Percentiles rank a stretch among this genome's conserved stretches.
phyloP scores from a whole-genome alignment of 441 rosid species.

The Croton laevigatus region DNA sequence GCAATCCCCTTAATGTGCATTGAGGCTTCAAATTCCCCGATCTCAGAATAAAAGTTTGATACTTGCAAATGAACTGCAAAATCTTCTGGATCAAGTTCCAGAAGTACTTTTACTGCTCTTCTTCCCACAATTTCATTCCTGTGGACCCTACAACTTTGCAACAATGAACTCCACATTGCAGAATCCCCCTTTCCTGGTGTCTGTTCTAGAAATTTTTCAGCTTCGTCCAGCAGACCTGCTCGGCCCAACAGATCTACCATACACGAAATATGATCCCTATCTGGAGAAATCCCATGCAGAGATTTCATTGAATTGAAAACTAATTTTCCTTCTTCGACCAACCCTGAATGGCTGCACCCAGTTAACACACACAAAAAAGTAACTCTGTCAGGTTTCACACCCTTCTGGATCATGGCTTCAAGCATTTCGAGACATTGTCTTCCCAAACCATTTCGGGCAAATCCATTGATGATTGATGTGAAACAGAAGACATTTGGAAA shows the following conservation, averaged over 20 bases:
- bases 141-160: slow-evolving; percentile 63
- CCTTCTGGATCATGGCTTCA: slow-evolving; percentile 48
- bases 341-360: slow-evolving; percentile 73
- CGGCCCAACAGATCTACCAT: slow-evolving; percentile 75
- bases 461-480: slow-evolving; percentile 57
- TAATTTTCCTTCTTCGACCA: slow-evolving; percentile 62
- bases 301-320: slow-evolving; percentile 52
- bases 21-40: slow-evolving; percentile 57
- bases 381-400: slow-evolving; percentile 63
- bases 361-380: slow-evolving; percentile 56
- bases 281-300: slow-evolving; percentile 44
- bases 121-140: slow-evolving; percentile 55
- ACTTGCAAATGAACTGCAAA: slow-evolving; percentile 54
- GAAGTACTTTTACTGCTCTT: slow-evolving; percentile 58
- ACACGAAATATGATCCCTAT: slow-evolving; percentile 57
- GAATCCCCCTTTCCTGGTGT: slow-evolving; percentile 44
- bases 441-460: slow-evolving; percentile 63
- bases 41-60: slow-evolving; percentile 61
- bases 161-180: slow-evolving; percentile 70
- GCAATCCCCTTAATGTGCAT: slow-evolving; percentile 48
- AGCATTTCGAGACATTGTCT: slow-evolving; percentile 53
- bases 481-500: slow-evolving; percentile 60
- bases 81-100: slow-evolving; percentile 51
- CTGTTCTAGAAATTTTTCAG: slow-evolving; percentile 49
- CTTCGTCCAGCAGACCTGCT: slow-evolving; percentile 64